A percentile compares a stretch with the other conserved stretches of the same genome.
These are phyloP conservation scores for Biscutella laevigata DNA, from an alignment of 441 rosid genomes.

Conservation along the genomic window DNA sequence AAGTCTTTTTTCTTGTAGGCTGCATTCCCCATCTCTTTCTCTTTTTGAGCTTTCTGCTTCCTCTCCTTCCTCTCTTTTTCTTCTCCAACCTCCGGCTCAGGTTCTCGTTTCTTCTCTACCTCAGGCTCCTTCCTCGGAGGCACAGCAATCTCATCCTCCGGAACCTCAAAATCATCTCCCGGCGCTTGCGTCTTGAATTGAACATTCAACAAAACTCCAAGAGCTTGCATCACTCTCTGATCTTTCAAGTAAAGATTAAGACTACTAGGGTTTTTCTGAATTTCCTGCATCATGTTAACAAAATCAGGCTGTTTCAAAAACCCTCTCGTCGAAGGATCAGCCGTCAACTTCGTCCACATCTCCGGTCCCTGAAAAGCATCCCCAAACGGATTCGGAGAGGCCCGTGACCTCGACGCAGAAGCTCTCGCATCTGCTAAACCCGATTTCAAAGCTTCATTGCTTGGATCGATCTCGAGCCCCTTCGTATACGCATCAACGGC, in stretches of 20 bases:
- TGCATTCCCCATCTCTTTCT: conserved; percentile 86
- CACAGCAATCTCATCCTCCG: conserved; percentile 39
- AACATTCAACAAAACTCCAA: conserved; percentile 72
- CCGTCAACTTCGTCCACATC: conserved; percentile 94
- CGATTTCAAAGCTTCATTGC: conserved; percentile 61
- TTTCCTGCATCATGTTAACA: conserved; percentile 77
- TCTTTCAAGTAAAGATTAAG: conserved; percentile 69
- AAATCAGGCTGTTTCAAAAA: conserved; percentile 78
- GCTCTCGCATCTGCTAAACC: conserved; percentile 65
- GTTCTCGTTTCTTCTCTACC: conserved; percentile 27
- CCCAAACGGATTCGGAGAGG: conserved; percentile 42
- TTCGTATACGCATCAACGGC: conserved; percentile 56
- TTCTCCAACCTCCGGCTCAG: conserved; percentile 36
- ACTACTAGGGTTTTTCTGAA: conserved; percentile 76
- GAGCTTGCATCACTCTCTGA: conserved; percentile 81
- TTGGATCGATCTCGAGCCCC: conserved; percentile 80
- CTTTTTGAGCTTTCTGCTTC: conserved; percentile 48
- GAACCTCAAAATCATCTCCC: conserved; percentile 42
- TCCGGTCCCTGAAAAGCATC: conserved; percentile 78
- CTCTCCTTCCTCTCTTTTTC: conserved; percentile 39
- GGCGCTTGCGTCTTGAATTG: conserved; percentile 38
- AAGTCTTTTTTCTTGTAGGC: conserved; percentile 94
- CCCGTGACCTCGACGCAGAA: conserved; percentile 31
- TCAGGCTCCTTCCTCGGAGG: conserved; percentile 26
- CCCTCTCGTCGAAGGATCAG: conserved; percentile 70